These are phyloP conservation scores for Trametes maxima DNA, from an alignment of 768 basidiomycete genomes.

Conservation along the genomic window DNA sequence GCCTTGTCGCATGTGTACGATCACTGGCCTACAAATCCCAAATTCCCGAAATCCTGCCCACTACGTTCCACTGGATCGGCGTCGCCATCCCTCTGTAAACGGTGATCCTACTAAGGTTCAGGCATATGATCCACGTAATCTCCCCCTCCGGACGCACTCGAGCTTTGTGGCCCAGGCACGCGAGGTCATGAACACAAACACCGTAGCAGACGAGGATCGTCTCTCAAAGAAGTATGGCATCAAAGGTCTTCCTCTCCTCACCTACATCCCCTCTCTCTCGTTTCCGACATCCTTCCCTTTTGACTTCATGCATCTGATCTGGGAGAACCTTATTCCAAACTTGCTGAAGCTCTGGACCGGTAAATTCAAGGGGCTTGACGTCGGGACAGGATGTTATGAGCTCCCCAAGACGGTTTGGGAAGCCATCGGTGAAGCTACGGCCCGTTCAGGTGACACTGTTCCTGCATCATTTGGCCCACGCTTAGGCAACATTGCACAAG, in stretches of 20 bases:
- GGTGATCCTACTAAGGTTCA: constrained; percentile 19
- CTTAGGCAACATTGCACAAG: constrained; percentile 34
- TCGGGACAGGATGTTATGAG: background rate
- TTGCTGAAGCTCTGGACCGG: constrained; percentile 46
- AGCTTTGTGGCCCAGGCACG: constrained; percentile 38
- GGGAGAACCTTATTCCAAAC: constrained; percentile 45
- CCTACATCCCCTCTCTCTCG: constrained; percentile 34
- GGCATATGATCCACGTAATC: constrained; percentile 38
- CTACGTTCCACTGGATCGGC: constrained; percentile 18
- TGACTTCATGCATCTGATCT: constrained; percentile 54
- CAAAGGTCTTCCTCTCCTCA: constrained; percentile 35
- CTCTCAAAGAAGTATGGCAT: constrained; percentile 25
- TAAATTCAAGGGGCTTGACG: constrained; percentile 35
- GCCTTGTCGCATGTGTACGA: constrained; percentile 30
- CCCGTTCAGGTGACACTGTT: constrained; percentile 35
- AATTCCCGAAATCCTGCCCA: background rate
- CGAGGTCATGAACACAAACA: constrained; percentile 17
- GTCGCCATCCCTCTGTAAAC: background rate
- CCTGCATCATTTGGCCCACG: constrained; percentile 39
- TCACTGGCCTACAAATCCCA: constrained; percentile 24
- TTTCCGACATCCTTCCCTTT: constrained; percentile 46
- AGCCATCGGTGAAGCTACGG: constrained; percentile 36
- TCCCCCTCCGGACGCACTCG: constrained; percentile 49
- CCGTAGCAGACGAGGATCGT: constrained; percentile 5
- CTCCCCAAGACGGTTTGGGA: constrained; percentile 36